phyloP scores from a whole-genome alignment of 164 flowering plant species.

The Vitis rupestris region DNA sequence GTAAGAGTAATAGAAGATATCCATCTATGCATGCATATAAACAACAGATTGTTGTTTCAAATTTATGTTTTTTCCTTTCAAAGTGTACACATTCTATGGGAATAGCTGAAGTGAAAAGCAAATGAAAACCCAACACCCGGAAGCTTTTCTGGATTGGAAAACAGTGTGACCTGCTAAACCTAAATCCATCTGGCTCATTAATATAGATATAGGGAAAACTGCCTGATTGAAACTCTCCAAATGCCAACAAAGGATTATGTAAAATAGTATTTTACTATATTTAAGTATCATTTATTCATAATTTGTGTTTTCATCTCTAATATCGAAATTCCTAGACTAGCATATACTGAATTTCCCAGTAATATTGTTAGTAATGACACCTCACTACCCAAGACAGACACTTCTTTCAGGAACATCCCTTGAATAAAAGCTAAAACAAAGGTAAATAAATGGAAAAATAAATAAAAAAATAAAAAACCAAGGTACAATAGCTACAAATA shows the following conservation, averaged over 20 bases:
- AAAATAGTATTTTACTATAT: not conserved
- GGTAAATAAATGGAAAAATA: no score
- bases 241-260: not conserved
- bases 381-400: no score
- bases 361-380: no score
- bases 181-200: not conserved
- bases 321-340: not conserved
- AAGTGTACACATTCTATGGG: not conserved
- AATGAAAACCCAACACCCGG: not conserved
- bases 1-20: not conserved
- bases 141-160: not conserved
- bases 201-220: not conserved
- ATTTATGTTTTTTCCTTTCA: not conserved
- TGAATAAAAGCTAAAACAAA: no score
- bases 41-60: not conserved
- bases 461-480: no score
- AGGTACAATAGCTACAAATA: no score
- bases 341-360: no score
- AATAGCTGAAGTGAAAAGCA: not conserved
- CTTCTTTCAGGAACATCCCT: no score
- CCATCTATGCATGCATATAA: not conserved
- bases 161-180: not conserved
- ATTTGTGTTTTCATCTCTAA: not conserved
- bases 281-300: conserved; percentile 1
- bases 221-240: not conserved